Evolutionary conservation across 1,284 basidiomycete species (phyloP).

Genomic region (Calocybe gambosa): DNA sequence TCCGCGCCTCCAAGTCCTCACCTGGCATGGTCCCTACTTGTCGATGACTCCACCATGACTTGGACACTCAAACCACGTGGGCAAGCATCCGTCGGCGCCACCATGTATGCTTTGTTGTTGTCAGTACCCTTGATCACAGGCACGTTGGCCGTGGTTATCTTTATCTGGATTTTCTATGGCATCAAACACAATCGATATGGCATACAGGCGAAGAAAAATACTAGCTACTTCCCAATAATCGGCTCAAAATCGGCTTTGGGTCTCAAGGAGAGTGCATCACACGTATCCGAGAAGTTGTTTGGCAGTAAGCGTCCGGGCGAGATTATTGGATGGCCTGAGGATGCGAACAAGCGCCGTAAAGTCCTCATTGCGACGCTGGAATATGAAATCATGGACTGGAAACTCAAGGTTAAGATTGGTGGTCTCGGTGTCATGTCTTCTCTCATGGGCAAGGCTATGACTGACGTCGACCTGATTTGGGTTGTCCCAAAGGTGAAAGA

Average conservation of each 20-base stretch:
- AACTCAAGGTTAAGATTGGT: slow-evolving; percentile 94
- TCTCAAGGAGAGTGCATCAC: slow-evolving; percentile 43
- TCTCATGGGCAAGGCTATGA: slow-evolving; percentile 95
- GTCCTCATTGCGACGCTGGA: slow-evolving; percentile 88
- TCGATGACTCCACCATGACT: slow-evolving; percentile 71
- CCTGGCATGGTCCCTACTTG: slow-evolving; percentile 76
- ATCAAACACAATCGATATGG: slow-evolving; percentile 92
- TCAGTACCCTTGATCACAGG: slow-evolving; percentile 82
- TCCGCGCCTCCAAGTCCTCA: slow-evolving; percentile 77
- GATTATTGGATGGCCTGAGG: slow-evolving; percentile 89
- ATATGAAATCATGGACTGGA: slow-evolving; percentile 95
- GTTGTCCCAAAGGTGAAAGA: slow-evolving; percentile 92
- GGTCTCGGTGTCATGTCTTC: slow-evolving; percentile 95
- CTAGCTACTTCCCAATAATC: slow-evolving; percentile 71
- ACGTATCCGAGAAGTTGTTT: slow-evolving; percentile 61
- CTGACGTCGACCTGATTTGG: slow-evolving; percentile 90
- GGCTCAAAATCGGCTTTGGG: slow-evolving; percentile 64
- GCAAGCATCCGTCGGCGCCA: slow-evolving; percentile 70
- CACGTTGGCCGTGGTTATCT: slow-evolving; percentile 73
- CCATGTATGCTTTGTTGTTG: slow-evolving; percentile 79
- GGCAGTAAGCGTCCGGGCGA: slow-evolving; percentile 52
- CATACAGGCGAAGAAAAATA: slow-evolving; percentile 63
- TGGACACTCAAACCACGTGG: slow-evolving; percentile 82
- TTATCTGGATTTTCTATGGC: slow-evolving; percentile 94
- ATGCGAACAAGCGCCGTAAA: slow-evolving; percentile 82